Base-by-base conservation (phyloP, 1,139 yeast genomes). In the Sugiyamaella novakii region DNA sequence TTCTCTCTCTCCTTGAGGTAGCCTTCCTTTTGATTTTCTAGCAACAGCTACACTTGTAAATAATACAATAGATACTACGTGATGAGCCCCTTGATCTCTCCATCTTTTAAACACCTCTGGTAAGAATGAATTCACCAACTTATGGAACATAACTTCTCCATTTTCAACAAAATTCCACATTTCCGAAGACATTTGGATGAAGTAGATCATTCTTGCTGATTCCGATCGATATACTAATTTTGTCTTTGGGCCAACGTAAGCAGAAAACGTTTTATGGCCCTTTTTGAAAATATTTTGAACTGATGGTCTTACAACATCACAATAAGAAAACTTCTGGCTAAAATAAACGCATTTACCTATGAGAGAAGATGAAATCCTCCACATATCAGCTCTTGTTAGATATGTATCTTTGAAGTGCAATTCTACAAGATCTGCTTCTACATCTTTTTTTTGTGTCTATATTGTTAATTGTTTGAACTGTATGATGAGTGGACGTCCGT, bases 141-240 rank as follows among this genome's bases (percentile, higher is more conserved):
- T 89, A 65, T 91, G 95, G 64, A 91, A 92, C 78, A 88, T 80
- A 45, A 91, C 86, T 62, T 91, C 98, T 0, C 98, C 98, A 58
- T 85, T 86, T 62, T 91, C 97, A 67, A 92, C 98, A 66, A 94
- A 94, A 64, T 91, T 89, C 95, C 98, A 94, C 97, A 92, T 94
- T 62, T 94, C 99, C 35, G 85, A 77, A 1, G 97, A 87, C 57
- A 91, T 80, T 64, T 94, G 98, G 46, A 94, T 81, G 54, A 94
- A 74, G 43, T 91, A 87, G 10, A 89, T 79, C 52, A 91, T 71
- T 51, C 87, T 80, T 1, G 98, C 95, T 40, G 96, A 84, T 60
- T 92, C 97, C 1, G 96, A 87, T 45, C 98, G 75, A 63, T 86
- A 92, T 0, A 89, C 87, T 15, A 92, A 72, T 57, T 84, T 84